These are phyloP conservation scores for Parvularia atlantis DNA, from an alignment of 78 protist genomes.

Conservation along the genomic window DNA sequence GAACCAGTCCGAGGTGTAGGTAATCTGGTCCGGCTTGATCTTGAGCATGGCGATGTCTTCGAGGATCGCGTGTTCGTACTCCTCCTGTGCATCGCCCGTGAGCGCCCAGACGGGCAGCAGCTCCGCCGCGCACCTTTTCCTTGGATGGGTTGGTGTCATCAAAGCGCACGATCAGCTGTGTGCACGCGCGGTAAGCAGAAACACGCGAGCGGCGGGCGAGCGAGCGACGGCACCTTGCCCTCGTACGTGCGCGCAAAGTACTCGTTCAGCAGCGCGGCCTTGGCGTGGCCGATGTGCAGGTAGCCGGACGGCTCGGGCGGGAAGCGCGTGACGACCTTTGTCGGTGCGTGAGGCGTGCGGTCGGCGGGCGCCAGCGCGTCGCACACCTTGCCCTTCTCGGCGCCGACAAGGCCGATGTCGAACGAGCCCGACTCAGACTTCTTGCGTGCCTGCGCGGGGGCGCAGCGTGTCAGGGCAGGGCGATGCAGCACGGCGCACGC, in stretches of 20 bases:
- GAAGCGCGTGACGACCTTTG: slow-evolving; percentile 97
- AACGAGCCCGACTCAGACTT: too few species aligned
- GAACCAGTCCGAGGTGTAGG: slow-evolving; percentile 90
- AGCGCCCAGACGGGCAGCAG: not conserved
- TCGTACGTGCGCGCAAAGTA: slow-evolving; percentile 68
- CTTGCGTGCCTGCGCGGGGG: too few species aligned
- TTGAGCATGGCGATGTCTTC: slow-evolving; percentile 50
- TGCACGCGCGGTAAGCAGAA: too few species aligned
- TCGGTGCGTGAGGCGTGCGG: too few species aligned
- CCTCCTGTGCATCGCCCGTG: too few species aligned
- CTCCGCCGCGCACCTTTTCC: too few species aligned
- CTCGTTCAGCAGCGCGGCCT: slow-evolving; percentile 90
- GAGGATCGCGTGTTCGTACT: slow-evolving; percentile 37
- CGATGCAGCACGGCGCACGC: too few species aligned
- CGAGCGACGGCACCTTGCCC: slow-evolving; percentile 56
- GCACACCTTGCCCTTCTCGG: slow-evolving; percentile 73
- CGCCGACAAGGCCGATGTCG: slow-evolving; percentile 41
- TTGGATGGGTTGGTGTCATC: slow-evolving; percentile 99
- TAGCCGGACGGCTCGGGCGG: slow-evolving; percentile 99
- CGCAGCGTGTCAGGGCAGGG: too few species aligned
- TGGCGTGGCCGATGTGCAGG: slow-evolving; percentile 97
- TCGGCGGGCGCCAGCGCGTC: too few species aligned
- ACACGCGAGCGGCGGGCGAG: too few species aligned
- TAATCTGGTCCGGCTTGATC: slow-evolving; percentile 26
- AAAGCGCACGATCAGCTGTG: slow-evolving; percentile 71